These are phyloP conservation scores for Triglochin maritima DNA, from an alignment of 106 monocot genomes.

Conservation along the genomic window DNA sequence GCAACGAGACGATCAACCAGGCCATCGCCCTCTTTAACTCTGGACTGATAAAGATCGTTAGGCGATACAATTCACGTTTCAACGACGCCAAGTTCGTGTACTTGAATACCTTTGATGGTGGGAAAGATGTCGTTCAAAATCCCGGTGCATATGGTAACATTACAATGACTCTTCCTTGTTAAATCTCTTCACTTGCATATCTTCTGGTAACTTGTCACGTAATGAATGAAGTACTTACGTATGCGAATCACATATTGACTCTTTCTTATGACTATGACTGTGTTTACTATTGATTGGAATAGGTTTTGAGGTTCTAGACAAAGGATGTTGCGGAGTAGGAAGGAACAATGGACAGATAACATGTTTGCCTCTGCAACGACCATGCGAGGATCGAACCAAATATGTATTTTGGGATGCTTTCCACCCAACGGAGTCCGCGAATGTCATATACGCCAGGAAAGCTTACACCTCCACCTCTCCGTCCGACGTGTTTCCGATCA, in stretches of 20 bases:
- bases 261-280: too few relatives aligned
- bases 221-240: background rate
- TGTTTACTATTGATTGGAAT: background rate
- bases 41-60: slow-evolving; percentile 40
- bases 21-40: slow-evolving; percentile 56
- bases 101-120: slow-evolving; percentile 53
- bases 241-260: too few relatives aligned
- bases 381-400: slow-evolving; percentile 40
- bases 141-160: slow-evolving; percentile 37
- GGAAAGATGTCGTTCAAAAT: slow-evolving; percentile 42
- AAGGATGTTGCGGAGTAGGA: slow-evolving; percentile 83
- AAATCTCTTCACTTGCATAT: background rate
- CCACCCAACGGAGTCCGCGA: slow-evolving; percentile 75
- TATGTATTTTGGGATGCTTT: slow-evolving; percentile 93
- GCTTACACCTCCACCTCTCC: slow-evolving; percentile 47
- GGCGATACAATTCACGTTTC: slow-evolving; percentile 30
- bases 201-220: too few relatives aligned
- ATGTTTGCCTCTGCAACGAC: slow-evolving; percentile 56
- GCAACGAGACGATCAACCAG: slow-evolving; percentile 59
- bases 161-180: background rate
- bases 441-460: slow-evolving; percentile 50
- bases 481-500: slow-evolving; percentile 54
- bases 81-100: slow-evolving; percentile 44
- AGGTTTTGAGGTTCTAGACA: slow-evolving; percentile 54
- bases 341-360: slow-evolving; percentile 92